Evolutionary conservation across 257 asterid genomes (phyloP), one percentile per base, ranked within the genome.

Genomic region (Scutellaria baicalensis): DNA sequence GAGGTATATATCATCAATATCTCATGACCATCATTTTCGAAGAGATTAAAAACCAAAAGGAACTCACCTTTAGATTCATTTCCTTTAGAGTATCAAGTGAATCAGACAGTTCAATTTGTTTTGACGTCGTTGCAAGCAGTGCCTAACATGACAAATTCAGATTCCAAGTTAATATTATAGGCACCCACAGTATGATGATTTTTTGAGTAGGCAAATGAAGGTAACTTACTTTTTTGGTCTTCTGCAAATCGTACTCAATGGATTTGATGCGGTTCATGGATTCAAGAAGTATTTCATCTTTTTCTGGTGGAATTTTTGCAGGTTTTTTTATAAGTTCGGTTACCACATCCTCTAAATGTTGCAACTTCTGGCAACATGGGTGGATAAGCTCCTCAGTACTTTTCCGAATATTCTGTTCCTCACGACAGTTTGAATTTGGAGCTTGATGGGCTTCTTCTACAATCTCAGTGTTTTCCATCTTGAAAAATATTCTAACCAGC

Each of bases 61-160:
- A 71, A 66, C 89, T 76, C 68, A 84, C 98, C 73, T 83, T 87
- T 18, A 78, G 18, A 21, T 74, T 84, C 70, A 31, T 50, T 71
- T 88, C 95, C 79, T 80, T 91, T 70, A 94, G 75, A 59, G 75
- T 83, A 76, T 94, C 97, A 76, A 91, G 47, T 50, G 99, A 89
- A 62, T 86, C 95, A 11, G 97, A 88, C 20, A 94, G 95, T 80
- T 94, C 97, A 58, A 80, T 88, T 81, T 94, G 99, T 72, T 82
- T 89, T 52, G 96, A 89, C 59, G 97, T 87, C 44, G 97, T 89
- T 40, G 95, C 95, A 49, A 87, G 77, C 69, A 94, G 79, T 45
- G 95, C 95, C 99, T 94, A 71, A 49, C 38, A 75, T 10, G 8
- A 47, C 43, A 58, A 74, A 48, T 39, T 49, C 27, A 66, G 47